Conservation (phyloP, 2,329 filamentous ascomycete species). For the Coniella lustricola region DNA sequence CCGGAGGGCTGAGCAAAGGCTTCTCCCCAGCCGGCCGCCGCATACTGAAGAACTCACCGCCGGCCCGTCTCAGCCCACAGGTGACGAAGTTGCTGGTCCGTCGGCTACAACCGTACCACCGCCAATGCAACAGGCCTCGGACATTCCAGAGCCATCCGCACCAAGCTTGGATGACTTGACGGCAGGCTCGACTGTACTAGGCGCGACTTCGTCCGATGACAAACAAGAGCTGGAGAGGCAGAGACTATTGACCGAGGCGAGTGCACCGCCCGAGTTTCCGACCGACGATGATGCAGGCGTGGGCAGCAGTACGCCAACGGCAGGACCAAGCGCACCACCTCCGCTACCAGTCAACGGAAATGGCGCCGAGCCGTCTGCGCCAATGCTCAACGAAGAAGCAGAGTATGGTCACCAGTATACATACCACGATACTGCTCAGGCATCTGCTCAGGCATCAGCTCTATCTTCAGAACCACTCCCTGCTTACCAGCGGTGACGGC, state of each 20-base stretch:
- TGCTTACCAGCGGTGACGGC: constrained; percentile 13
- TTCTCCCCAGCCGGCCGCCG: constrained; percentile 76
- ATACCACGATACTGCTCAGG: constrained; percentile 2
- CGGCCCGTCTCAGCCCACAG: constrained; percentile 34
- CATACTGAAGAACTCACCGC: constrained; percentile 24
- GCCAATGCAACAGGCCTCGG: not conserved
- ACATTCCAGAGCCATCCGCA: constrained; percentile 30
- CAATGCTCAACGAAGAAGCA: constrained; percentile 49
- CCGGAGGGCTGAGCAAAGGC: constrained; percentile 66
- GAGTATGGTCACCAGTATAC: constrained; percentile 24
- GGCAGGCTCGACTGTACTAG: constrained; percentile 15
- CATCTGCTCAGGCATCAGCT: not conserved
- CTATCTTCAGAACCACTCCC: constrained; percentile 8
- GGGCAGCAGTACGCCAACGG: constrained; percentile 9
- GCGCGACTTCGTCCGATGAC: constrained; percentile 50
- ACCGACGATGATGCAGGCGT: constrained; percentile 39
- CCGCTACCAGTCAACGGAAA: constrained; percentile 17
- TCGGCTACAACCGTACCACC: constrained; percentile 18
- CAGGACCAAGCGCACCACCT: constrained; percentile 18
- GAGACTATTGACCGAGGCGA: constrained; percentile 56
- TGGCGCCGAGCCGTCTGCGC: constrained; percentile 46
- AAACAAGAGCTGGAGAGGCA: constrained; percentile 70
- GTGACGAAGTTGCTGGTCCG: constrained; percentile 34
- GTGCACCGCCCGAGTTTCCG: constrained; percentile 53
- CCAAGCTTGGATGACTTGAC: constrained; percentile 40